Base-by-base conservation (phyloP, 805 yeast genomes). In the Yueomyces sp. region DNA sequence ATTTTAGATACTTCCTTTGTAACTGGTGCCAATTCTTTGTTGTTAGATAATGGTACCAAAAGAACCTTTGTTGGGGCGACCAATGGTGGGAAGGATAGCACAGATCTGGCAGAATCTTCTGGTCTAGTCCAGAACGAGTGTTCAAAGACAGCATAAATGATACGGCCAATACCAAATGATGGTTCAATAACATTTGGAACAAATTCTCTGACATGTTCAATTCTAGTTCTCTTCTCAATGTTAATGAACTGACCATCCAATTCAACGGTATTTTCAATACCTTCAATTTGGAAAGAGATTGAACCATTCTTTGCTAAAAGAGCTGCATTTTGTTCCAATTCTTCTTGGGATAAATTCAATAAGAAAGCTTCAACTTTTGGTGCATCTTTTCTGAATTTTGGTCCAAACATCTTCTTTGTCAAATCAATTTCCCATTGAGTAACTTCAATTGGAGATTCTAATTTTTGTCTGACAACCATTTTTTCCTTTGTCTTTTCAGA, bases 171-270 rank as follows among this genome's bases (percentile, higher is more conserved):
- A 76, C 99, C 99, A 60, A 92, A 92, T 5, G 99, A 92, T 49
- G 99, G 99, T 70, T 92, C 99, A 57, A 92, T 92, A 48, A 92
- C 99, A 62, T 85, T 87, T 49, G 99, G 99, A 52, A 85, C 85
- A 69, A 69, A 92, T 69, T 94, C 98, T 62, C 97, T 85, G 46
- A 92, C 73, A 64, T 88, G 95, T 68, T 86, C 95, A 42, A 81
- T 80, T 60, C 78, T 81, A 44, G 81, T 78, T 62, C 76, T 81
- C 70, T 83, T 78, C 55, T 75, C 85, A 59, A 92, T 86, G 51
- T 72, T 71, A 51, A 92, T 72, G 54, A 86, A 77, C 32, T 78
- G 76, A 44, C 69, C 65, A 55, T 81, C 95, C 47, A 92, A 69
- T 63, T 81, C 95, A 45, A 83, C 74, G 36, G 69, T 72, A 36